Evolutionary conservation across 2,329 filamentous ascomycete genomes (phyloP), one percentile per base, ranked within the genome.

Genomic region (Ploettnerulaceae sp.): DNA sequence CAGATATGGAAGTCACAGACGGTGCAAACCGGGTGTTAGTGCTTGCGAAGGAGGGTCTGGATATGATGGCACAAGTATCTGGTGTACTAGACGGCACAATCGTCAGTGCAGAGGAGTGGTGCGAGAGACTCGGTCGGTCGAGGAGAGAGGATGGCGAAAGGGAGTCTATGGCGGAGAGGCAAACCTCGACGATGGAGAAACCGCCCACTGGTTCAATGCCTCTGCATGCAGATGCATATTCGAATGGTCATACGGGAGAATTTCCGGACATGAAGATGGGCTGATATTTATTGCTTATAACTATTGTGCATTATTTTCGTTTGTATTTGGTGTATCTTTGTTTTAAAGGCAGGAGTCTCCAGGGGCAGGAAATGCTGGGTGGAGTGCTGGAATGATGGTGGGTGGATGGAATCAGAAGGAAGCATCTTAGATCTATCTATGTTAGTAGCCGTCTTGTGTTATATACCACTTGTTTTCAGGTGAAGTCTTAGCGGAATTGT

Each of bases 51-150:
- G 91, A 97, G 64, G 89, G 90, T 0, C 72, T 97, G 11, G 89
- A 96, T 57, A 95, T 97, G 84, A 89, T 97, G 75, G 78, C 81
- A 1, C 89, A 96, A 64, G 89, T 98, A 39, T 93, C 83, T 31
- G 81, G 83, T 4, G 87, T 96, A 2, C 76, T 97, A 7, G 87
- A 94, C 57, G 86, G 89, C 43, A 97, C 93, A 0, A 85, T 97
- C 43, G 78, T 86, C 45, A 93, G 86, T 58, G 93, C 93, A 0
- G 91, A 97, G 66, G 81, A 84, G 57, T 97, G 93, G 93, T 87
- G 91, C 55, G 85, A 90, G 49, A 75, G 82, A 15, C 72, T 95
- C 48, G 87, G 86, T 8, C 72, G 55, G 15, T 61, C 62, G 29
- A 63, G 60, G 47, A 51, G 56, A 29, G 61, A 60, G 47, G 61